A percentile compares a stretch with the other conserved stretches of the same genome.
Conservation (phyloP, 805 yeast genomes). For the Priceomyces medius region DNA sequence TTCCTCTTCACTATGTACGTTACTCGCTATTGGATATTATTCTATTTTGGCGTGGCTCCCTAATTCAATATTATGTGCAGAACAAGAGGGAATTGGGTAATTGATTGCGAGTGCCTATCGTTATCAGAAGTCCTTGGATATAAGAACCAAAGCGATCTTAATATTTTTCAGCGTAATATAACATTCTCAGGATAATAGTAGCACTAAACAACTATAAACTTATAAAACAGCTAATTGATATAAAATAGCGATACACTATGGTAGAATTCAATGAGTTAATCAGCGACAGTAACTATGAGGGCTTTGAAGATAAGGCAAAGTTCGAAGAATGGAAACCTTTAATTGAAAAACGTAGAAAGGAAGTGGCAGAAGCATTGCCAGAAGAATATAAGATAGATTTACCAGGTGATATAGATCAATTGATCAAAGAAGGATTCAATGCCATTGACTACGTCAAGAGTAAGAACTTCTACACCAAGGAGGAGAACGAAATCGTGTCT, state of each 20-base stretch:
- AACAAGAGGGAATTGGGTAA: too few relatives aligned
- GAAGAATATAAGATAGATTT: slow-evolving; percentile 30
- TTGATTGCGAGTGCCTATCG: too few relatives aligned
- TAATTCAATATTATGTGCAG: too few relatives aligned
- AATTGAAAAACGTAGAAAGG: slow-evolving; percentile 38
- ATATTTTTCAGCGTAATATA: too few relatives aligned
- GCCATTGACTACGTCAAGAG: slow-evolving; percentile 35
- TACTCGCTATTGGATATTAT: too few relatives aligned
- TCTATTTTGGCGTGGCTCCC: too few relatives aligned
- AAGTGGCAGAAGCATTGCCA: slow-evolving; percentile 27
- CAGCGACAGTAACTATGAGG: slow-evolving; percentile 28
- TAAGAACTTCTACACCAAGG: slow-evolving; percentile 31
- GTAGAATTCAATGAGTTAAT: slow-evolving; percentile 24
- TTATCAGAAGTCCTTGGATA: too few relatives aligned
- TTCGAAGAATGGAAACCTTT: slow-evolving; percentile 48
- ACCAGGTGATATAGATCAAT: slow-evolving; percentile 32
- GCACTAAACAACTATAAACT: neutral
- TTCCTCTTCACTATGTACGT: too few relatives aligned
- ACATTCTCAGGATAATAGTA: too few relatives aligned
- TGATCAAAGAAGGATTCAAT: slow-evolving; percentile 34
- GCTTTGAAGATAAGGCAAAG: slow-evolving; percentile 42
- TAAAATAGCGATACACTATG: slow-evolving; percentile 5
- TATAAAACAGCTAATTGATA: neutral
- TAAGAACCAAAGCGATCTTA: too few relatives aligned
- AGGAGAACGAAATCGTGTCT: slow-evolving; percentile 40